Conservation (phyloP, 225 moss, liverwort and hornwort genomes). For the Neckera pumila region DNA sequence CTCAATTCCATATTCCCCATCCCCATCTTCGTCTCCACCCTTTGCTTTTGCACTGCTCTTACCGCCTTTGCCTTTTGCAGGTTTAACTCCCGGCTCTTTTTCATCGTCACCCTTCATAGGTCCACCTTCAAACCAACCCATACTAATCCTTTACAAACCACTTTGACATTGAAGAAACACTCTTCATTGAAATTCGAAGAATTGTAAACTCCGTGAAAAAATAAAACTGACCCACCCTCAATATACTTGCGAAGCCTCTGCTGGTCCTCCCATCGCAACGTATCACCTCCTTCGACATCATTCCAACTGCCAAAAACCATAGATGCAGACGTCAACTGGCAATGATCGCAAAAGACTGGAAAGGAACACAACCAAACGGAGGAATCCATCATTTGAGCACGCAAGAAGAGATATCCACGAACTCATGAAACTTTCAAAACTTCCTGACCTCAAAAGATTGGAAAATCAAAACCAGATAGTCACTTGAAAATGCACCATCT, state of each 20-base stretch:
- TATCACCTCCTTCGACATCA: conserved; percentile 81
- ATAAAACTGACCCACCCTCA: conserved; percentile 18
- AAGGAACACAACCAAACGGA: not conserved
- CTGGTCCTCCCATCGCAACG: conserved; percentile 88
- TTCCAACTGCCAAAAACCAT: conserved; percentile 44
- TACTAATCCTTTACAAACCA: not conserved
- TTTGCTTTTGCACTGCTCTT: conserved; percentile 21
- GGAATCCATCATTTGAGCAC: not conserved
- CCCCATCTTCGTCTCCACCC: conserved; percentile 23
- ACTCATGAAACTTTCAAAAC: not conserved
- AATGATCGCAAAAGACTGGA: not conserved
- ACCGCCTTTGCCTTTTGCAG: conserved; percentile 21
- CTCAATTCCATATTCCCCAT: conserved; percentile 72
- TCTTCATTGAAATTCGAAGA: not conserved
- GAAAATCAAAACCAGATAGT: not conserved
- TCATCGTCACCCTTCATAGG: conserved; percentile 4
- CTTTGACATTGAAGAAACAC: not conserved
- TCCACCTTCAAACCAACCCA: conserved; percentile 26
- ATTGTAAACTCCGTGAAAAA: not conserved
- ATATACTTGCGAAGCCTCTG: conserved; percentile 75
- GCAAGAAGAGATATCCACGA: not conserved
- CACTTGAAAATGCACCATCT: not conserved
- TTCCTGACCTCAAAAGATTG: not conserved
- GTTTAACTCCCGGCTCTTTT: conserved; percentile 1
- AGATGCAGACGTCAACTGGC: not conserved